Conservation (phyloP, 148 eudicot species). For the Suaeda aralocaspica region DNA sequence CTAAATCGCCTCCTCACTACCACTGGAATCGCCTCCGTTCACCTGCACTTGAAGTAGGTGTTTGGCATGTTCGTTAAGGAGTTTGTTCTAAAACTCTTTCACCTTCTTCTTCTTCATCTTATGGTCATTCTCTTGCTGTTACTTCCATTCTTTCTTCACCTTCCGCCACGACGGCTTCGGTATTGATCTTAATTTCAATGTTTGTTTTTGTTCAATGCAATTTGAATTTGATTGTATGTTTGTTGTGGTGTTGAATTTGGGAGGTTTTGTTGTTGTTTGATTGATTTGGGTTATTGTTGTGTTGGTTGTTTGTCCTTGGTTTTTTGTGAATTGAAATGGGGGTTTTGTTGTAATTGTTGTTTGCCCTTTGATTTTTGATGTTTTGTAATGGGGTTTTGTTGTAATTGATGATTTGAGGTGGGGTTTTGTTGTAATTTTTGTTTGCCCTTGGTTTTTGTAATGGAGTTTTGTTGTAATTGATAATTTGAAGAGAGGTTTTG, state of each 20-base stretch:
- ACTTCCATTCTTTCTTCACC: constrained; percentile 62
- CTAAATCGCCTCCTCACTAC: no score
- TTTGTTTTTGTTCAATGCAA: no score
- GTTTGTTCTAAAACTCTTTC: constrained; percentile 56
- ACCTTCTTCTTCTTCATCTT: constrained; percentile 46
- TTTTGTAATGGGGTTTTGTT: not conserved
- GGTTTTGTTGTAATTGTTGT: no score
- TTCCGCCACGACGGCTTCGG: constrained; percentile 56
- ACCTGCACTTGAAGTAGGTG: constrained; percentile 73
- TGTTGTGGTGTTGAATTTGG: not conserved
- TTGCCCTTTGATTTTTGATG: not conserved
- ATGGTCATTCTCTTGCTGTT: constrained; percentile 65
- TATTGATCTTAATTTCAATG: constrained; percentile 24
- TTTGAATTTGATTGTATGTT: no score
- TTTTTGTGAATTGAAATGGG: no score
- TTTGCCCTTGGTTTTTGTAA: not conserved
- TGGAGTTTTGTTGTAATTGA: no score
- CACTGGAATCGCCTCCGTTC: no score
- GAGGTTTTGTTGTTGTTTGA: constrained; percentile 6
- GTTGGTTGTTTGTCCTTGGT: no score
- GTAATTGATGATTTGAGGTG: not conserved
- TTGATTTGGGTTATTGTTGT: no score
- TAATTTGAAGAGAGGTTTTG: no score
- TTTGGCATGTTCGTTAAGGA: constrained; percentile 84
- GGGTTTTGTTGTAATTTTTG: not conserved